Percentiles rank a stretch among this genome's conserved stretches.
phyloP scores from a whole-genome alignment of 257 asterid genomes.

The Penstemon barbatus region DNA sequence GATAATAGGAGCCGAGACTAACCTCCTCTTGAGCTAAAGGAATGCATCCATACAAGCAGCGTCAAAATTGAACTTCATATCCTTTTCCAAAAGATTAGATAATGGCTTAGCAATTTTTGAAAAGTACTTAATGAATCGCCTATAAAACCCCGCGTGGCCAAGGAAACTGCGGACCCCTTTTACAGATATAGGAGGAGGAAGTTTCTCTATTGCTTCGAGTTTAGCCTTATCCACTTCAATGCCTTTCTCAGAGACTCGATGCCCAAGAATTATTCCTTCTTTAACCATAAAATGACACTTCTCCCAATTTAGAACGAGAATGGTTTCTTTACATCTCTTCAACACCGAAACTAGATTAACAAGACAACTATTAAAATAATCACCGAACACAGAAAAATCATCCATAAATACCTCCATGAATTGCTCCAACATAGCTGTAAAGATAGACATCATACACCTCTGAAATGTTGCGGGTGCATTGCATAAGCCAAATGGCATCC shows the following conservation, averaged over 20 bases:
- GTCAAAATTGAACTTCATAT: neutral
- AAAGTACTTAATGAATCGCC: neutral
- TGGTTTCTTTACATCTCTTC: neutral
- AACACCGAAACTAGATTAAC: neutral
- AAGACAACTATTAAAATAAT: neutral
- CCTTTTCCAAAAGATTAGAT: neutral
- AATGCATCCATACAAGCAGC: neutral
- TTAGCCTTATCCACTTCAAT: neutral
- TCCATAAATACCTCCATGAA: neutral
- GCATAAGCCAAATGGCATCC: conserved; percentile 12
- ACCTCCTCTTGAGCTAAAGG: no score
- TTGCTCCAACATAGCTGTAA: neutral
- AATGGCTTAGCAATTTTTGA: neutral
- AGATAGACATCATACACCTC: conserved; percentile 7
- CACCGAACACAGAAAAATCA: neutral
- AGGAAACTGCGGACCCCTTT: neutral
- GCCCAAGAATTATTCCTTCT: conserved; percentile 1
- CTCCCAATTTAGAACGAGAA: conserved; percentile 6
- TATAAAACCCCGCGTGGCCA: neutral
- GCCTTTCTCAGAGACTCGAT: neutral
- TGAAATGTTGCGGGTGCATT: conserved; percentile 7
- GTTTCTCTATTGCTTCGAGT: neutral
- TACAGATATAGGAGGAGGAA: neutral
- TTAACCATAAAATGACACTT: conserved; percentile 20
- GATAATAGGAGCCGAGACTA: neutral